phyloP scores from a whole-genome alignment of 139 green algal species.

The Chlamydomonas eustigma region DNA sequence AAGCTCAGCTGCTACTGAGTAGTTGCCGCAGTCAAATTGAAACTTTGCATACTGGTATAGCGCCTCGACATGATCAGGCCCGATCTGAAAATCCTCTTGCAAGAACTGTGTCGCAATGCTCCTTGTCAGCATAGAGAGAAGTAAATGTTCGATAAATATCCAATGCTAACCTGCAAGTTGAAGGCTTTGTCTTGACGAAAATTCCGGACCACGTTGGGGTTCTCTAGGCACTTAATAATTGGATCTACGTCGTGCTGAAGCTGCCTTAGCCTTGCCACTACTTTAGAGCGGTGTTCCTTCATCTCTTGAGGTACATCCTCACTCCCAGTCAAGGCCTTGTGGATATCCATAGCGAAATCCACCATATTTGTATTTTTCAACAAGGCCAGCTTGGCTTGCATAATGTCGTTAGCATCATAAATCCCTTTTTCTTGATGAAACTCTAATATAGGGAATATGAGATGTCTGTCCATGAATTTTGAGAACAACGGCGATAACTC shows the following conservation, averaged over 20 bases:
- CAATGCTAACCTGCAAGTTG: slow-evolving; percentile 68
- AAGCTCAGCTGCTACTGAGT: slow-evolving; percentile 83
- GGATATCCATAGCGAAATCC: slow-evolving; percentile 95
- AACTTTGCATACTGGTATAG: slow-evolving; percentile 97
- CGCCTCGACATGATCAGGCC: slow-evolving; percentile 88
- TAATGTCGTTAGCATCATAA: slow-evolving; percentile 83
- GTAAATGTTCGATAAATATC: no score
- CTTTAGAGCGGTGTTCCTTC: slow-evolving; percentile 50
- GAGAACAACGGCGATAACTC: slow-evolving; percentile 68
- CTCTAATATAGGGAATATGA: slow-evolving; percentile 95
- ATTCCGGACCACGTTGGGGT: slow-evolving; percentile 83
- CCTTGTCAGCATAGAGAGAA: no score
- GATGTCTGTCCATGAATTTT: slow-evolving; percentile 82
- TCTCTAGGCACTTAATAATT: slow-evolving; percentile 88
- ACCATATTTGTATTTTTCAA: slow-evolving; percentile 98
- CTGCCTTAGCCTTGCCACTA: slow-evolving; percentile 61
- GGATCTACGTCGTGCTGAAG: slow-evolving; percentile 76
- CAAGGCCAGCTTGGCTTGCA: slow-evolving; percentile 92
- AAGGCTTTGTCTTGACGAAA: slow-evolving; percentile 85
- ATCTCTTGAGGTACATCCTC: slow-evolving; percentile 62
- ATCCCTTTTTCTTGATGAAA: slow-evolving; percentile 81
- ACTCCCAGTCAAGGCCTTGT: slow-evolving; percentile 77
- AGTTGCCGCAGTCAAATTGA: slow-evolving; percentile 99
- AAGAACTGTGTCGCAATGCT: no score
- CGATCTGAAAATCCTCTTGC: slow-evolving; percentile 80